Base-by-base conservation (phyloP, 768 basidiomycete genomes). In the Termitomyces sp. region DNA sequence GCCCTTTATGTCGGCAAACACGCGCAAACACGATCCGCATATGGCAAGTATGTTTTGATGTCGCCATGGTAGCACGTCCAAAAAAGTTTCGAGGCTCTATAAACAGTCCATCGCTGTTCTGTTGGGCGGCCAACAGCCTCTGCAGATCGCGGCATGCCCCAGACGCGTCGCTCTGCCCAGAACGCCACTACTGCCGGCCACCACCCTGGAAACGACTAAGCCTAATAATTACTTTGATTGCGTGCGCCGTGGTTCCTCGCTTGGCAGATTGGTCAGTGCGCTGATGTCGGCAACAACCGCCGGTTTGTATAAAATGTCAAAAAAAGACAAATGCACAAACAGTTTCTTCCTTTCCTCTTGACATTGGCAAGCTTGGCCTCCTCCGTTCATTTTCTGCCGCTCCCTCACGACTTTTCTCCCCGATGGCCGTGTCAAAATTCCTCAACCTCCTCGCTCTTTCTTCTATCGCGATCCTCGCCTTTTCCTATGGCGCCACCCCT, bases 381-480 rank as follows among this genome's bases (percentile, higher is more conserved):
- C 67, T 48, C 64, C 67, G 58, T 62, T 66, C 63, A 60, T 66
- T 66, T 66, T 43, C 50, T 56, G 55, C 30, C 64, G 51, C 63
- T 72, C 72, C 4, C 66, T 68, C 56, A 63, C 63, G 61, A 59
- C 48, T 51, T 40, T 38, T 18, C 30, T 26, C n/a, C 26, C 44
- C 38, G 7, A 58, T 84, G 81, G 76, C 82, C 44, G 65, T 76
- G 49, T 44, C 72, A 57, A 86, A 80, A 61, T 66, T 87, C 49
- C 65, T 87, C 66, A 80, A 79, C 65, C 69, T 90, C 59, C 28
- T 90, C 54, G 79, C 87, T 22, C 60, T 90, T 41, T 73, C 82
- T 16, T 74, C 84, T 26, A 66, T 91, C 53, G 80, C 84, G 22
- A 64, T 90, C 60, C 58, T 89, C 59, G 75, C 80, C 48, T 74